Percentiles rank a stretch among this genome's conserved stretches.
These are phyloP conservation scores for Oidium heveae DNA, from an alignment of 2,329 filamentous ascomycete species.

Conservation along the genomic window DNA sequence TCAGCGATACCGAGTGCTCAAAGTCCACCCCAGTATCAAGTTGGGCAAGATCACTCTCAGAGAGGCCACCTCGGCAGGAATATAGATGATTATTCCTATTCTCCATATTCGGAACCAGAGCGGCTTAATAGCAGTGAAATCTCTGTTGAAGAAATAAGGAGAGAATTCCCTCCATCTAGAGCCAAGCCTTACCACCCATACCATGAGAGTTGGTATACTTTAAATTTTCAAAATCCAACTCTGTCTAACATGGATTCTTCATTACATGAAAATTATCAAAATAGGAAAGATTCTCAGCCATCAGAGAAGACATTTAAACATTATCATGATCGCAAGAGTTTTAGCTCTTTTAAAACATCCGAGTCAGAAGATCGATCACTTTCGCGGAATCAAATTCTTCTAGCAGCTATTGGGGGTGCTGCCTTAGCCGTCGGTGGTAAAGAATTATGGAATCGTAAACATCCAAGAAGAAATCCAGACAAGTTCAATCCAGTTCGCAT, in stretches of 20 bases:
- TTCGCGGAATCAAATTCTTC: constrained; percentile 38
- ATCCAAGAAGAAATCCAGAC: constrained; percentile 22
- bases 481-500: constrained; percentile 33
- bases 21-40: no score
- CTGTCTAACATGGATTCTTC: constrained; percentile 36
- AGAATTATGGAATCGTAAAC: constrained; percentile 37
- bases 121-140: not conserved
- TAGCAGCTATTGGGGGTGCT: constrained; percentile 38
- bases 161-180: constrained; percentile 50
- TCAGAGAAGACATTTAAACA: constrained; percentile 21
- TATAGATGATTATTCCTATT: no score
- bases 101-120: no score
- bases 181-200: constrained; percentile 16
- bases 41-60: no score
- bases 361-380: constrained; percentile 24
- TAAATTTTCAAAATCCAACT: constrained; percentile 20
- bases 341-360: not conserved
- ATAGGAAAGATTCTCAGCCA: constrained; percentile 22
- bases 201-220: constrained; percentile 7
- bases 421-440: constrained; percentile 39
- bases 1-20: no score
- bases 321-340: constrained; percentile 17
- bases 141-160: constrained; percentile 14
- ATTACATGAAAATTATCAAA: constrained; percentile 30
- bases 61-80: no score